A percentile compares a stretch with the other conserved stretches of the same genome.
phyloP scores from a whole-genome alignment of 345 rosid genomes.

The Luvunga scandens region DNA sequence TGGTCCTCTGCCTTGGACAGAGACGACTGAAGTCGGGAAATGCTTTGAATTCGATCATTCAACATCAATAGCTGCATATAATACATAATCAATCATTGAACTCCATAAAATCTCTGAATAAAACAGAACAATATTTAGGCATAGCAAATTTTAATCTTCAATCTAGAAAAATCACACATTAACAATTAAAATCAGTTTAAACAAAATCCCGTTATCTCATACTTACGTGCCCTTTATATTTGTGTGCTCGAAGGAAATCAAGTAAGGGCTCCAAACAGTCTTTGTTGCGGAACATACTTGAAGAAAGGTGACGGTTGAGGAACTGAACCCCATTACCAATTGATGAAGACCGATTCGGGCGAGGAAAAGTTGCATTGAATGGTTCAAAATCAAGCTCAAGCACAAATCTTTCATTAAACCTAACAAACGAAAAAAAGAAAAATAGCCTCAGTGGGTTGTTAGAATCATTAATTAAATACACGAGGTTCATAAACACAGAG shows the following conservation, averaged over 20 bases:
- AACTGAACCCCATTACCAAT: conserved; percentile 99
- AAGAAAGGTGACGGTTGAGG: conserved; percentile 95
- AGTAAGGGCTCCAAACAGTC: conserved; percentile 88
- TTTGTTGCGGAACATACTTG: conserved; percentile 87
- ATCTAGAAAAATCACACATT: neutral
- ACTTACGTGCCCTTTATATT: conserved; percentile 89
- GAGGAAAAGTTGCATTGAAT: conserved; percentile 83
- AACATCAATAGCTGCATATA: conserved; percentile 74
- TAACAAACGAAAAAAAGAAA: conserved; percentile 10
- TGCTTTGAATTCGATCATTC: conserved; percentile 77
- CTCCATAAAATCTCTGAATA: neutral
- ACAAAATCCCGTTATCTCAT: neutral
- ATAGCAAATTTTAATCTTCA: neutral
- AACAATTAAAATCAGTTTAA: neutral
- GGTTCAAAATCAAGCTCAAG: conserved; percentile 99
- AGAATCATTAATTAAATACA: neutral
- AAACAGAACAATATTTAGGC: neutral
- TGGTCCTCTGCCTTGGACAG: conserved; percentile 86
- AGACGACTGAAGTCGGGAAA: conserved; percentile 60
- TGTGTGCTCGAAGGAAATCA: conserved; percentile 80
- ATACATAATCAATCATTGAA: conserved; percentile 13
- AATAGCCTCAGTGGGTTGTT: neutral
- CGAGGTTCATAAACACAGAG: neutral
- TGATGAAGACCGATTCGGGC: conserved; percentile 85
- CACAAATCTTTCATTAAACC: conserved; percentile 41